Conservation (phyloP, 306 rosid genomes). For the Luffa aegyptiaca region DNA sequence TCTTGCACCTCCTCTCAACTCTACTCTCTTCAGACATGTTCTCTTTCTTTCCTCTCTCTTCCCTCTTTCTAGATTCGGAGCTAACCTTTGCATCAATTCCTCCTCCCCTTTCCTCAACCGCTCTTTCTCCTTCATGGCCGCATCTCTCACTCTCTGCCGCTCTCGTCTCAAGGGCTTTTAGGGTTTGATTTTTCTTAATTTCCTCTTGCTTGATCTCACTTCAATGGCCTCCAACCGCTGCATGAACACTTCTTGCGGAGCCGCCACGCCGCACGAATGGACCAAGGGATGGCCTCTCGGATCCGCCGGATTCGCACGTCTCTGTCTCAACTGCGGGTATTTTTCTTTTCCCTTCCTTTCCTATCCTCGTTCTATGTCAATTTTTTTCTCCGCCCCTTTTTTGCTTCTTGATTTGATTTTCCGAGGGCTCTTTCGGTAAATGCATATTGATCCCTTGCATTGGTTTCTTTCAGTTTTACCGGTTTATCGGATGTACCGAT, state of each 20-base stretch:
- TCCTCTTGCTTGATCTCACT: constrained; percentile 26
- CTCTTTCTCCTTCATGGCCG: not conserved
- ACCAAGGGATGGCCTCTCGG: constrained; percentile 82
- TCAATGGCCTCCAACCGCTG: constrained; percentile 67
- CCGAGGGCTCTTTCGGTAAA: not conserved
- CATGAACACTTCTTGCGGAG: constrained; percentile 44
- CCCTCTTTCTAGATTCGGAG: not conserved
- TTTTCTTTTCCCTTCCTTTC: not conserved
- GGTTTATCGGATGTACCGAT: not conserved
- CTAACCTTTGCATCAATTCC: not conserved
- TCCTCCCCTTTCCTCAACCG: not conserved
- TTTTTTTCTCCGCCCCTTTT: not conserved
- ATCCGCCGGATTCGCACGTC: constrained; percentile 88
- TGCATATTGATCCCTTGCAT: not conserved
- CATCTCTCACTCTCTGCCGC: not conserved
- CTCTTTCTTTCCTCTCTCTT: not conserved
- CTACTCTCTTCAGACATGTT: not conserved
- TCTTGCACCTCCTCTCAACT: too few species aligned
- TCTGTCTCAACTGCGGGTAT: constrained; percentile 88
- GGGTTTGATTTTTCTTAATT: not conserved
- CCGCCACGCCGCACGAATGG: constrained; percentile 41
- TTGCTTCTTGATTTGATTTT: not conserved
- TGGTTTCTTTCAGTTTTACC: not conserved
- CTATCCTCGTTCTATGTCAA: constrained; percentile 8
- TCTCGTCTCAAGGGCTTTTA: too few species aligned